These are phyloP conservation scores for Fusarium keratoplasticum DNA, from an alignment of 2,329 filamentous ascomycete species.

Conservation along the genomic window DNA sequence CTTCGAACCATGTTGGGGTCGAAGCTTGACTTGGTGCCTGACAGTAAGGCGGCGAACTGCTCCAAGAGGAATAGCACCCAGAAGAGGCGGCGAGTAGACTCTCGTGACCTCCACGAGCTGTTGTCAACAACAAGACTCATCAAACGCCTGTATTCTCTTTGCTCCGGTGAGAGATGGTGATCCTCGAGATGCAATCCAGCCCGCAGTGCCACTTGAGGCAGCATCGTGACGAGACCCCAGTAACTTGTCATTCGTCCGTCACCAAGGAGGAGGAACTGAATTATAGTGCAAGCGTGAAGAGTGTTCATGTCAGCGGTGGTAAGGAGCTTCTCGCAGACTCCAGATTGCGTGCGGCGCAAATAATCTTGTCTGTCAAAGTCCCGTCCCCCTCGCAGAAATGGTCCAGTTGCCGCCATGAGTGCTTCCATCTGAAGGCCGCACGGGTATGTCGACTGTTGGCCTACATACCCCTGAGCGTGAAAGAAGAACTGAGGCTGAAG, in stretches of 20 bases:
- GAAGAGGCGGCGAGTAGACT: not conserved
- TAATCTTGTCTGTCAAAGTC: not conserved
- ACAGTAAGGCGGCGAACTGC: not conserved
- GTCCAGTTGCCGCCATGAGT: not conserved
- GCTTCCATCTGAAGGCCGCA: not conserved
- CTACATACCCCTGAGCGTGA: not conserved
- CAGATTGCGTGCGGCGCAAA: not conserved
- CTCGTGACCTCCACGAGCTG: not conserved
- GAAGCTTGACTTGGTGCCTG: not conserved
- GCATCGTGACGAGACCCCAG: not conserved
- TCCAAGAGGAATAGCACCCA: not conserved
- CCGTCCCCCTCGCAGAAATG: not conserved
- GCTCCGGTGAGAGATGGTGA: not conserved
- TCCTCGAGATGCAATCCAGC: not conserved
- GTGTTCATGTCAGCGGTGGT: not conserved
- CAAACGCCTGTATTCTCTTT: not conserved
- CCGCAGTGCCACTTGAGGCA: not conserved
- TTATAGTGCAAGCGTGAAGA: not conserved
- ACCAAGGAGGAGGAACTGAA: not conserved
- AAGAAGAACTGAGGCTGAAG: not conserved
- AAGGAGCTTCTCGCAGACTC: not conserved
- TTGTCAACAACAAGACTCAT: not conserved
- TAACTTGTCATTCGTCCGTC: not conserved
- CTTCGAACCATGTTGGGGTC: not conserved
- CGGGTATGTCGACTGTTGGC: not conserved